Evolutionary conservation across 768 basidiomycete species (phyloP).

Genomic region (Coprinopsis sp.): DNA sequence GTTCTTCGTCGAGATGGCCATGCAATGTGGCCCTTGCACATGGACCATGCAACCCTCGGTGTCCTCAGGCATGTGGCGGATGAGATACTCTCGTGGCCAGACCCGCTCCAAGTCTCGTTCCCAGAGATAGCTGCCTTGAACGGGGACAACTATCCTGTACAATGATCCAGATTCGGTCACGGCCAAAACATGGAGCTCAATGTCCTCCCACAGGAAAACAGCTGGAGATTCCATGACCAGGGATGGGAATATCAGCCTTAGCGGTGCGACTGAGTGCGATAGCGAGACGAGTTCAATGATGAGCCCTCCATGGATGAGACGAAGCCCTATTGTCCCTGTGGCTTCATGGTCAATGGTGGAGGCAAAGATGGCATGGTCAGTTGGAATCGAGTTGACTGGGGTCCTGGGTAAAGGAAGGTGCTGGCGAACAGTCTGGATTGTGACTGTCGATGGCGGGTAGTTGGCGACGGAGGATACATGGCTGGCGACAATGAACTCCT

Average conservation of each 20-base stretch:
- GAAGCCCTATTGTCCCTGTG: conserved; percentile 65
- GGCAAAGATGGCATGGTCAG: conserved; percentile 72
- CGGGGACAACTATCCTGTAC: conserved; percentile 65
- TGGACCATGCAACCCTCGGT: conserved; percentile 46
- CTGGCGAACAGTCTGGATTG: conserved; percentile 56
- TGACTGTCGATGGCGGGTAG: conserved; percentile 43
- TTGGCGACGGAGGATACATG: conserved; percentile 65
- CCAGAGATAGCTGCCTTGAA: conserved; percentile 55
- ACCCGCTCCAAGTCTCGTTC: conserved; percentile 45
- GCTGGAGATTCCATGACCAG: conserved; percentile 60
- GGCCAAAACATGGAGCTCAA: conserved; percentile 65
- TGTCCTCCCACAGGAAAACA: conserved; percentile 49
- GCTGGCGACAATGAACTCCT: conserved; percentile 47
- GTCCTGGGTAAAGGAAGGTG: conserved; percentile 44
- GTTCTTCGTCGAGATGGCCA: conserved; percentile 56
- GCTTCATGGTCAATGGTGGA: conserved; percentile 49
- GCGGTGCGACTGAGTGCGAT: conserved; percentile 55
- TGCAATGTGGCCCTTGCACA: conserved; percentile 60
- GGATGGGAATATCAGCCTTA: conserved; percentile 77
- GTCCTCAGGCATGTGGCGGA: conserved; percentile 47
- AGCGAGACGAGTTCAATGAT: conserved; percentile 78
- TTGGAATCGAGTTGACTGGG: conserved; percentile 43
- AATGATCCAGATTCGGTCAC: conserved; percentile 67
- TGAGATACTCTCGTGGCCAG: conserved; percentile 64
- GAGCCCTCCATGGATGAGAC: conserved; percentile 68